Evolutionary conservation across 164 flowering plant genomes (phyloP).

Genomic region (Liquidambar formosana): DNA sequence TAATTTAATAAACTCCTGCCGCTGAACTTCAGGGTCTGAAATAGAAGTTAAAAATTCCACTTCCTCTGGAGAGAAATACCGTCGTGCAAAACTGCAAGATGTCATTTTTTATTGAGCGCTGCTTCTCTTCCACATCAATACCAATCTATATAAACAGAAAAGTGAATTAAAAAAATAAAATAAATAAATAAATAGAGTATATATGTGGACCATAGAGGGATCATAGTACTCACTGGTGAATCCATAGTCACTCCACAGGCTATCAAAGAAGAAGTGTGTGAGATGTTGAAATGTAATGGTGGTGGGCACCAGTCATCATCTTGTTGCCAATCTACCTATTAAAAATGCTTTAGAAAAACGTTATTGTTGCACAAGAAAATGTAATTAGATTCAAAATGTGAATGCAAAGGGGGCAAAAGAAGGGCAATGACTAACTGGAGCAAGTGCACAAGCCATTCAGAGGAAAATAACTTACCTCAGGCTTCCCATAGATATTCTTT

Average conservation of each 20-base stretch:
- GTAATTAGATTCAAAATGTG: not conserved
- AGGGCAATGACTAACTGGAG: not conserved
- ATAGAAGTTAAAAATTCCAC: conserved; percentile 50
- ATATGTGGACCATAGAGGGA: conserved; percentile 10
- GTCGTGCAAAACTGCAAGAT: conserved; percentile 68
- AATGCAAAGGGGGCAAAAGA: not conserved
- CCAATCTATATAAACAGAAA: conserved; percentile 62
- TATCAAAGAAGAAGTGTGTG: conserved; percentile 87
- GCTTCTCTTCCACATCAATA: conserved; percentile 90
- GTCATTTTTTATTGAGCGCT: conserved; percentile 51
- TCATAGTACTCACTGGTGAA: conserved; percentile 46
- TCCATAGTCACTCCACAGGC: conserved; percentile 92
- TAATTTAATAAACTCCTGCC: conserved; percentile 70
- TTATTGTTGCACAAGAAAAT: not conserved
- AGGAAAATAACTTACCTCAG: conserved; percentile 62
- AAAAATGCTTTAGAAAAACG: conserved; percentile 2
- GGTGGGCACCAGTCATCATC: conserved; percentile 40
- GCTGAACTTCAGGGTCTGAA: conserved; percentile 63
- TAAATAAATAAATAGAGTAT: conserved; percentile 3
- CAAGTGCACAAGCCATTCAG: not conserved
- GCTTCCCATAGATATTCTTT: conserved; percentile 84
- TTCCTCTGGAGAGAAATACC: conserved; percentile 73
- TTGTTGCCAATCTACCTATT: conserved; percentile 70
- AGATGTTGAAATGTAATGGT: conserved; percentile 78
- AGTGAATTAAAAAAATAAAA: conserved; percentile 4